These are phyloP conservation scores for Verticillium alfalfae DNA, from an alignment of 2,329 filamentous ascomycete genomes.

Conservation along the genomic window DNA sequence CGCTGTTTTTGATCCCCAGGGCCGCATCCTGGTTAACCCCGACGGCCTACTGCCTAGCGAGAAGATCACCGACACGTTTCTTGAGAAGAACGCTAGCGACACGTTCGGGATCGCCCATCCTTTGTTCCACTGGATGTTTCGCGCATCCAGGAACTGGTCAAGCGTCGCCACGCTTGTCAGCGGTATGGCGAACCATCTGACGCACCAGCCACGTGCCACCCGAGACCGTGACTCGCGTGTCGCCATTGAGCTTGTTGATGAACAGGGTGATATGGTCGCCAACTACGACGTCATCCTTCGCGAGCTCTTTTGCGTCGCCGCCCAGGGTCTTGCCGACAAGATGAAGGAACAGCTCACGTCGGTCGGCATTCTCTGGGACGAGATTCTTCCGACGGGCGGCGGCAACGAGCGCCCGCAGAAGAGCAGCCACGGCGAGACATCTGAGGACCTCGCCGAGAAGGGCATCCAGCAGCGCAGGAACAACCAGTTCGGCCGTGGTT, in stretches of 20 bases:
- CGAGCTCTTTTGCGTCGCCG: constrained; percentile 77
- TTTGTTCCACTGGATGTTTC: constrained; percentile 83
- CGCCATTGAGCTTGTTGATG: constrained; percentile 39
- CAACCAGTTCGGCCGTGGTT: constrained; percentile 59
- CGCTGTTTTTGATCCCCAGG: constrained; percentile 62
- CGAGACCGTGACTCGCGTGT: constrained; percentile 31
- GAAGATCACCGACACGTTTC: constrained; percentile 74
- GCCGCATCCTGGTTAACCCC: constrained; percentile 62
- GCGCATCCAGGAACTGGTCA: constrained; percentile 73
- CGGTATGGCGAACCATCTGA: constrained; percentile 68
- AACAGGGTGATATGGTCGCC: constrained; percentile 52
- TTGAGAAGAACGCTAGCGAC: constrained; percentile 61
- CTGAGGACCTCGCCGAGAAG: constrained; percentile 34
- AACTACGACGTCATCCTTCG: constrained; percentile 74
- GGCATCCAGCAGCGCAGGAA: constrained; percentile 19
- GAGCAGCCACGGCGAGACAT: constrained; percentile 6
- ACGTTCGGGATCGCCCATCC: constrained; percentile 71
- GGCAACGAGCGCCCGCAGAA: constrained; percentile 3
- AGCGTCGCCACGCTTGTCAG: constrained; percentile 62
- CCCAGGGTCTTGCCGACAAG: constrained; percentile 64
- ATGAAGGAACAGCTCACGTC: constrained; percentile 58
- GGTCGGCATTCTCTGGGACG: constrained; percentile 68
- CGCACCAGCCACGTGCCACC: constrained; percentile 33
- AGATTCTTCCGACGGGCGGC: constrained; percentile 63
- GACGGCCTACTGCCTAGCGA: constrained; percentile 65